Evolutionary conservation across 208 protist genomes (phyloP).

Genomic region (Acanthamoeba divionensis): DNA sequence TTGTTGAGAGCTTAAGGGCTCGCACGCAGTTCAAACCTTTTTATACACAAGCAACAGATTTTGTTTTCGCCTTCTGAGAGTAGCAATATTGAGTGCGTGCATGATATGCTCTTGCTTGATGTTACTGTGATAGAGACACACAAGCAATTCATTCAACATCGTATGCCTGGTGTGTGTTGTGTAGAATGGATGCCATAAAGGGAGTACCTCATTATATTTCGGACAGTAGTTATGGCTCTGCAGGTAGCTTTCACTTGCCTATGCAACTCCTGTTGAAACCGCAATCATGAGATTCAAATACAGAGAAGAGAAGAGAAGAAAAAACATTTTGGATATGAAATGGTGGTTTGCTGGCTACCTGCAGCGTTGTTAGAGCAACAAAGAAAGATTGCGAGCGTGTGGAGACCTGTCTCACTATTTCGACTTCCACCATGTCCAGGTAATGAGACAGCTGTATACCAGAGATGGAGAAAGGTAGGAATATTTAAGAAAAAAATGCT

Average conservation of each 20-base stretch:
- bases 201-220: neutral
- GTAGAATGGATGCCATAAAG: neutral
- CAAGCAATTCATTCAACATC: neutral
- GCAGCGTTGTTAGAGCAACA: neutral
- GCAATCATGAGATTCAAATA: neutral
- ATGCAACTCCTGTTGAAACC: slow-evolving; percentile 49
- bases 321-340: neutral
- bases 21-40: slow-evolving; percentile 29
- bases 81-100: neutral
- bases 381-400: neutral
- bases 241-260: slow-evolving; percentile 10
- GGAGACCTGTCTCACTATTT: slow-evolving; percentile 13
- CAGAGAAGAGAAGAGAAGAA: neutral
- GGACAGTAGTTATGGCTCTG: neutral
- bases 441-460: slow-evolving; percentile 41
- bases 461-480: neutral
- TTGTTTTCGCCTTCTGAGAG: neutral
- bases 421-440: slow-evolving; percentile 51
- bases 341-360: neutral
- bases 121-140: neutral
- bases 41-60: slow-evolving; percentile 35
- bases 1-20: neutral
- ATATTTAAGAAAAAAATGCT: neutral
- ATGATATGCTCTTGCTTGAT: neutral
- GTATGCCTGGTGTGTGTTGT: neutral